Conservation (phyloP, 352 stramenopile genomes). For the Globisporangium solare region DNA sequence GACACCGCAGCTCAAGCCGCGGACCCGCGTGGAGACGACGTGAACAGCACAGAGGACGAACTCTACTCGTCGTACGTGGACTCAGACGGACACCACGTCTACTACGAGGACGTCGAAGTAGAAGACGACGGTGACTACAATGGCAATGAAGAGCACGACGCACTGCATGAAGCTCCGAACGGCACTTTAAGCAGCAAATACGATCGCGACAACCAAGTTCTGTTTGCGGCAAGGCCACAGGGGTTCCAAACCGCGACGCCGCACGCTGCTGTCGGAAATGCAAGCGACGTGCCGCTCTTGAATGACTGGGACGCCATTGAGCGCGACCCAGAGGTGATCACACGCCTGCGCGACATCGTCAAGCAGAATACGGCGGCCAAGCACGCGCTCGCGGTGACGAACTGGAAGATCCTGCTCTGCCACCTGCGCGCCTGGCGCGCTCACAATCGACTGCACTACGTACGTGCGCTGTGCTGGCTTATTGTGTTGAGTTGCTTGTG, state of each 20-base stretch:
- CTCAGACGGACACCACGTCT: constrained; percentile 20
- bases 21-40: no score
- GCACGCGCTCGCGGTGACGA: constrained; percentile 19
- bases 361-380: constrained; percentile 27
- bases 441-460: constrained; percentile 37
- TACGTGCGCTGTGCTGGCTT: constrained; percentile 13
- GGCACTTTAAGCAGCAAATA: not conserved
- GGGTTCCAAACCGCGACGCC: no score
- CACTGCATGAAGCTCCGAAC: no score
- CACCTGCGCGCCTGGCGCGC: constrained; percentile 20
- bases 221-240: not conserved
- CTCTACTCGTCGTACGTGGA: constrained; percentile 18
- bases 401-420: constrained; percentile 47
- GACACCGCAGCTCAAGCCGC: no score
- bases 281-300: not conserved
- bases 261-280: not conserved
- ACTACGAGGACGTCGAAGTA: constrained; percentile 23
- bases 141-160: constrained; percentile 1
- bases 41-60: no score
- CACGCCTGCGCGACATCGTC: constrained; percentile 39
- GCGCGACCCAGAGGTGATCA: constrained; percentile 42
- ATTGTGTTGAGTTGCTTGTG: not conserved
- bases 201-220: not conserved
- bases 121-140: constrained; percentile 15
- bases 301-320: constrained; percentile 7